phyloP scores from a whole-genome alignment of 2,329 filamentous ascomycete genomes.

The Rhynchosporium graminicola region DNA sequence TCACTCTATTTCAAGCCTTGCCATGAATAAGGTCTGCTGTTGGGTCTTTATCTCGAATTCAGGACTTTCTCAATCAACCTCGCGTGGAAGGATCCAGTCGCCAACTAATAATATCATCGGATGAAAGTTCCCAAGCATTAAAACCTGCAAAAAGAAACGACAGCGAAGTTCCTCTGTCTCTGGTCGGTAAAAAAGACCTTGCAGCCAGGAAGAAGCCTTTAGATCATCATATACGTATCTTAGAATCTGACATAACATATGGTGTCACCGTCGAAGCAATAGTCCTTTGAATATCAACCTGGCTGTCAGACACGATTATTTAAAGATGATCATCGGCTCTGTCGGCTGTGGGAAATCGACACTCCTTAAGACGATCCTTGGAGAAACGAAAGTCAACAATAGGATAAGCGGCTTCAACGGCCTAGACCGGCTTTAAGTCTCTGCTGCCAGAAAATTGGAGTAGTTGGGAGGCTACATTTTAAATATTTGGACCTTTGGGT shows the following conservation, averaged over 20 bases:
- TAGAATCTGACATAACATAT: background rate
- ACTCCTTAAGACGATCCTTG: conserved; percentile 1
- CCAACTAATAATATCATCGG: background rate
- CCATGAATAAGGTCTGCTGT: background rate
- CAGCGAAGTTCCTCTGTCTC: conserved; percentile 3
- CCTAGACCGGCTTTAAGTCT: too few species aligned
- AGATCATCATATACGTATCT: conserved; percentile 1
- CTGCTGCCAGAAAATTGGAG: too few species aligned
- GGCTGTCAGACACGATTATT: conserved; percentile 9
- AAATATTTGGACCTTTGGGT: too few species aligned
- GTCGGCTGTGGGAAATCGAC: conserved; percentile 12
- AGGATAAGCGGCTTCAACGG: background rate
- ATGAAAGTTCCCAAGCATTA: conserved; percentile 3
- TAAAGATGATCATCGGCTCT: conserved; percentile 28
- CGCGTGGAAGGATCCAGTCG: background rate
- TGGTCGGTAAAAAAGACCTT: background rate
- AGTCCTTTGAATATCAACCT: conserved; percentile 15
- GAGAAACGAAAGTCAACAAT: conserved; percentile 1
- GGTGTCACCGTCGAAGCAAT: background rate
- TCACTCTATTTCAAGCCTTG: conserved; percentile 2
- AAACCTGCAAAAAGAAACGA: background rate
- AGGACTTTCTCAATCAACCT: conserved; percentile 4
- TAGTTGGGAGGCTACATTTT: too few species aligned
- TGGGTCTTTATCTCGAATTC: conserved; percentile 5
- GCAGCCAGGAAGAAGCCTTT: conserved; percentile 3